Evolutionary conservation across 2,329 filamentous ascomycete species (phyloP).

Genomic region (Pseudohalonectria lignicola): DNA sequence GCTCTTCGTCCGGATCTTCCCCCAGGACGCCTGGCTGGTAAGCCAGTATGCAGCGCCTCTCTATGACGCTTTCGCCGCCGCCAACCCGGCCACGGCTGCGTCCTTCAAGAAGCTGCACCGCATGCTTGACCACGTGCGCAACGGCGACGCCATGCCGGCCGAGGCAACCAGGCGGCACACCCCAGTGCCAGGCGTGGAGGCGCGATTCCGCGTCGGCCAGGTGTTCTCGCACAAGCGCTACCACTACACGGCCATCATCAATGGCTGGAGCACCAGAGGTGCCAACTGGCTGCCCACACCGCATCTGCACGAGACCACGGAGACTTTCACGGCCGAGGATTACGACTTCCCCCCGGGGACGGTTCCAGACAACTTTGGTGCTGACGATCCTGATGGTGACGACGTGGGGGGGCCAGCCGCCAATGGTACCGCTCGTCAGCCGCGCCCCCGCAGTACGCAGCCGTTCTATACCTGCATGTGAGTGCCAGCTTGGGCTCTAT

Average conservation of each 20-base stretch:
- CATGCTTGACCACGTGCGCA: constrained; percentile 27
- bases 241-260: constrained; percentile 68
- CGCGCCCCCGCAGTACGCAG: constrained; percentile 33
- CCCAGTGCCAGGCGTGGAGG: constrained; percentile 21
- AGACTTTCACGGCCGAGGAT: constrained; percentile 31
- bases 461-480: constrained; percentile 83
- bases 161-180: constrained; percentile 19
- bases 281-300: constrained; percentile 13
- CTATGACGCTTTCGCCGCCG: constrained; percentile 31
- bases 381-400: too few species aligned
- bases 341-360: too few species aligned
- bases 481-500: constrained; percentile 20
- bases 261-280: constrained; percentile 60
- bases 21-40: constrained; percentile 63
- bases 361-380: too few species aligned
- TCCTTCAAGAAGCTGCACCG: constrained; percentile 22
- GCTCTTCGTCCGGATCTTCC: constrained; percentile 52
- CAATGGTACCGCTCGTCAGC: not conserved
- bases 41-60: constrained; percentile 57
- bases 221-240: constrained; percentile 78
- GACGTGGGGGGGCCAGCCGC: not conserved
- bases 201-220: constrained; percentile 66
- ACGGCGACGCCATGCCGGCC: constrained; percentile 31
- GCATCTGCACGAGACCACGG: too few species aligned
- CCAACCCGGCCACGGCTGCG: not conserved